Percentiles rank a stretch among this genome's conserved stretches.
Evolutionary conservation across 352 stramenopile species (phyloP).

Genomic region (Blastocystis sp.): DNA sequence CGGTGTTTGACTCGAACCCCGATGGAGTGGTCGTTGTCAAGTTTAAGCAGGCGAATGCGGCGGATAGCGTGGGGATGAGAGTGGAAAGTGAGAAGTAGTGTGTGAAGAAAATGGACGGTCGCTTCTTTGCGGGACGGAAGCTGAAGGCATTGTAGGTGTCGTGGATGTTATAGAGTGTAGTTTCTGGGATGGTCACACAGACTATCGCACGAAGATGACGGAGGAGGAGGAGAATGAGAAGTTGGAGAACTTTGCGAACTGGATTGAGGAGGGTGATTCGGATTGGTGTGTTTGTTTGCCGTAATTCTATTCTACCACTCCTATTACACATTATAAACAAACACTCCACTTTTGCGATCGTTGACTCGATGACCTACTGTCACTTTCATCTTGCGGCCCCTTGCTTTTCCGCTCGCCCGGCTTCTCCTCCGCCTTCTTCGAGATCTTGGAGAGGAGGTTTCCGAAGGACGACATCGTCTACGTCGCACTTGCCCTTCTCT

Average conservation of each 20-base stretch:
- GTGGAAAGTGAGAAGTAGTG: slow-evolving; percentile 1
- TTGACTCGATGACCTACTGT: not conserved
- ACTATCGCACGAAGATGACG: slow-evolving; percentile 37
- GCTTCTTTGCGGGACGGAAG: slow-evolving; percentile 41
- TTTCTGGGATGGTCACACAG: slow-evolving; percentile 55
- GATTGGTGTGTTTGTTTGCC: not conserved
- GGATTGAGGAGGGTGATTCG: slow-evolving; percentile 43
- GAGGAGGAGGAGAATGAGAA: slow-evolving; percentile 53
- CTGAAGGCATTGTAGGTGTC: slow-evolving; percentile 30
- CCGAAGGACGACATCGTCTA: no score
- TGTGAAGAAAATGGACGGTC: slow-evolving; percentile 39
- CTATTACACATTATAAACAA: not conserved
- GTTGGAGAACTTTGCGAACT: slow-evolving; percentile 52
- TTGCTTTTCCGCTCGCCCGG: not conserved
- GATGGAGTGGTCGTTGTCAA: slow-evolving; percentile 51
- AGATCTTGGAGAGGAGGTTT: no score
- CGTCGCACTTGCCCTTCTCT: no score
- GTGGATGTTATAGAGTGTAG: not conserved
- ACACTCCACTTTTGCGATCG: not conserved
- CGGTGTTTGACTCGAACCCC: slow-evolving; percentile 48
- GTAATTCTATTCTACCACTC: not conserved
- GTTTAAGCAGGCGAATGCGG: slow-evolving; percentile 10
- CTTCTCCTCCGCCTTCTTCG: not conserved
- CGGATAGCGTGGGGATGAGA: slow-evolving; percentile 2
- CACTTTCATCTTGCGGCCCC: not conserved